Base-by-base conservation (phyloP, 768 basidiomycete genomes). In the Pleurotus djamor region DNA sequence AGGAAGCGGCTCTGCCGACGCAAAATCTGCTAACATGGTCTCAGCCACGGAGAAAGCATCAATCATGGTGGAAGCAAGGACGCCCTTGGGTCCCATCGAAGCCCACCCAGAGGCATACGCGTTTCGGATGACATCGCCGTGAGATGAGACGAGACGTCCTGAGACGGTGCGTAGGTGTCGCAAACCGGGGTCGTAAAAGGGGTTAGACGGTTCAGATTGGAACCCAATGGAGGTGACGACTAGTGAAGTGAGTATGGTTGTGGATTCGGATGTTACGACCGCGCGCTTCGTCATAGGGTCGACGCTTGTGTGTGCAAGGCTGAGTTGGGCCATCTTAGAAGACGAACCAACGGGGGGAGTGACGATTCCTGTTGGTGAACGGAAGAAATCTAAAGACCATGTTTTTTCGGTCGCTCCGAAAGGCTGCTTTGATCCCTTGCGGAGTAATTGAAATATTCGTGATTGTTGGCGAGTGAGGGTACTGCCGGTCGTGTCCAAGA, bases 101-200 rank as follows among this genome's bases (percentile, higher is more conserved):
- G 93, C 89, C 97, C 97, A 99, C 8, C 96, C 96, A 1, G 92
- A 88, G 1, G 93, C 89, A 68, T 97, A 99, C n/a, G 96, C 77
- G 59, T 84, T 84, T 38, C 77, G 79, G 38, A 87, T 63, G 14
- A 70, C 57, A 4, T 62, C 57, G 0, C 79, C 79, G 4, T 63
- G 63, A 3, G 69, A 64, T 9, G 76, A 74, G 32, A 83, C 65
- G 6, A 91, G 74, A 10, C 86, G 78, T 4, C 83, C 83, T 5
- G 71, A 70, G 2, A 71, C 62, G 1, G 82, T 81, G n/a, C 85
- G 82, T 12, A 91, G 73, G 64, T 86, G 87, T 2, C 80, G 72
- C 3, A 83, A 69, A 1, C 71, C 65, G 0, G 83, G 74, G 65
- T 92, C 87, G 63, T 81, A 87, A 75, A 81, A 95, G 34, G 78